Evolutionary conservation across 306 rosid species (phyloP).

Genomic region (Abrus precatorius): DNA sequence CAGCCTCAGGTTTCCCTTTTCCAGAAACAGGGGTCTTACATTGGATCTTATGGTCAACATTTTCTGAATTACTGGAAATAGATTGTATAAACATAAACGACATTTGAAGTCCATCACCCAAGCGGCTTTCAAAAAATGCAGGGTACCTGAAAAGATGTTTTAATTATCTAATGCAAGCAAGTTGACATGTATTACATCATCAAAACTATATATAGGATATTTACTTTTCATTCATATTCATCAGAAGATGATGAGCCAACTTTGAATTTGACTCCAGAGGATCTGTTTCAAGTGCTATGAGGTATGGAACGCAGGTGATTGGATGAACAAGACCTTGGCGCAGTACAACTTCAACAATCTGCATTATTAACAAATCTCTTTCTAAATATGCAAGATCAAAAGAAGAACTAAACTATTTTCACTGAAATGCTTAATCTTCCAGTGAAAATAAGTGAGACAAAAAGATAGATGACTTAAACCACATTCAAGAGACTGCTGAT

Average conservation of each 20-base stretch:
- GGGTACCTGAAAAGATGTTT: slow-evolving; percentile 86
- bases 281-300: slow-evolving; percentile 98
- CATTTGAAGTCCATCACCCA: slow-evolving; percentile 99
- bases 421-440: slow-evolving; percentile 28
- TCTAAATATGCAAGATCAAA: slow-evolving; percentile 11
- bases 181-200: slow-evolving; percentile 23
- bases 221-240: slow-evolving; percentile 98
- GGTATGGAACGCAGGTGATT: slow-evolving; percentile 97
- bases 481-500: slow-evolving; percentile 12
- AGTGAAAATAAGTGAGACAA: slow-evolving; percentile 2
- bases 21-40: slow-evolving; percentile 61
- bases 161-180: slow-evolving; percentile 46
- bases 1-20: slow-evolving; percentile 74
- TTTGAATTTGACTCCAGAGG: slow-evolving; percentile 82
- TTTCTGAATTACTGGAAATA: slow-evolving; percentile 63
- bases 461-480: slow-evolving; percentile 30
- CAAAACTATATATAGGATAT: slow-evolving; percentile 39
- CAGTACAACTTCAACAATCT: slow-evolving; percentile 95
- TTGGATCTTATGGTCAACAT: slow-evolving; percentile 58
- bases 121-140: slow-evolving; percentile 93
- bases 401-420: slow-evolving; percentile 2
- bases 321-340: slow-evolving; percentile 99
- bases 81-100: slow-evolving; percentile 86
- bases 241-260: slow-evolving; percentile 95
- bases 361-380: slow-evolving; percentile 47